Conservation (phyloP, 768 basidiomycete genomes). For the Crassisporium funariophilum region DNA sequence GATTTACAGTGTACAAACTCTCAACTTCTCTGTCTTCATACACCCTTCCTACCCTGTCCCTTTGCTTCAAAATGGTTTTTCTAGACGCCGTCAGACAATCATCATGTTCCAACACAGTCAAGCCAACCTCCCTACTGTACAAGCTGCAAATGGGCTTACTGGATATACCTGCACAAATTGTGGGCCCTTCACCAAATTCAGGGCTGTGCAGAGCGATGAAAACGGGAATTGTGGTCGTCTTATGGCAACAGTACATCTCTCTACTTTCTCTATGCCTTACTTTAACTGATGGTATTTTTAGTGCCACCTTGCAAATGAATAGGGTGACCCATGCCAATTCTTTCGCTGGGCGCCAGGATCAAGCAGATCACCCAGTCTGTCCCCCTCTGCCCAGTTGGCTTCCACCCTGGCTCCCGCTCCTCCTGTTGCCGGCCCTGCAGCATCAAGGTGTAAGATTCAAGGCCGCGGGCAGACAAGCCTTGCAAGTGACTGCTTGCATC, state of each 20-base stretch:
- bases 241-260: not conserved
- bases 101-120: not conserved
- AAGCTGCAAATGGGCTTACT: not conserved
- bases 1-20: not conserved
- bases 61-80: not conserved
- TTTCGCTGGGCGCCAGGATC: slow-evolving; percentile 2
- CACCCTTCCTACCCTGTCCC: not conserved
- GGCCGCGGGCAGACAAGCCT: not conserved
- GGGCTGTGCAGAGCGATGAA: not conserved
- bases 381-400: not conserved
- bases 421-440: not conserved
- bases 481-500: not conserved
- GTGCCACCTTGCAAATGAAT: not conserved
- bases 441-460: not conserved
- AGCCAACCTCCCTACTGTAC: not conserved
- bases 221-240: slow-evolving; percentile 1
- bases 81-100: not conserved
- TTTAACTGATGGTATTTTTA: not conserved
- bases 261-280: not conserved
- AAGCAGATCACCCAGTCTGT: not conserved
- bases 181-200: not conserved
- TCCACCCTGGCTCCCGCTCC: not conserved
- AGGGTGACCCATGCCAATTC: not conserved
- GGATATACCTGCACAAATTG: not conserved
- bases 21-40: not conserved